Evolutionary conservation across 2,329 filamentous ascomycete species (phyloP).

Genomic region (Dactylellina parvicollis): DNA sequence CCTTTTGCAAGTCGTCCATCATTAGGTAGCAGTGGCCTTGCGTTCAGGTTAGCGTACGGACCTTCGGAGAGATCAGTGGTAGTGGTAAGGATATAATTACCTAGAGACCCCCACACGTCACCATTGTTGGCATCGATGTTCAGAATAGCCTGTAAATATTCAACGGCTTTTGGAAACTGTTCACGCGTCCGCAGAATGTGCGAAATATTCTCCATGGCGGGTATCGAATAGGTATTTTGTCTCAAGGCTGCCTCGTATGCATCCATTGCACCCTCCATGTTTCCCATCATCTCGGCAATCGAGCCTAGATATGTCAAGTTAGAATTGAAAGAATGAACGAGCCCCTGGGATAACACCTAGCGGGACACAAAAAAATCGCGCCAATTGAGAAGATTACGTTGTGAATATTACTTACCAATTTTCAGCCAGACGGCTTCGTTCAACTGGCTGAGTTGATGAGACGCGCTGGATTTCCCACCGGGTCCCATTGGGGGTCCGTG

Average conservation of each 20-base stretch:
- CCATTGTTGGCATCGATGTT: constrained; percentile 90
- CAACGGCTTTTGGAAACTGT: constrained; percentile 91
- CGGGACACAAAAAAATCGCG: constrained; percentile 8
- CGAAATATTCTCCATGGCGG: constrained; percentile 93
- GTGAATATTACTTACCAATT: constrained; percentile 73
- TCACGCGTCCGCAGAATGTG: constrained; percentile 90
- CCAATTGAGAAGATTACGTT: constrained; percentile 34
- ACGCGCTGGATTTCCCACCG: constrained; percentile 69
- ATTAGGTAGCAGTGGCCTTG: constrained; percentile 96
- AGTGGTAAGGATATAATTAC: constrained; percentile 66
- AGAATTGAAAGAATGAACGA: constrained; percentile 9
- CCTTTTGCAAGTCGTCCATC: constrained; percentile 98
- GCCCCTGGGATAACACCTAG: constrained; percentile 2
- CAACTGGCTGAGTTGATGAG: constrained; percentile 78
- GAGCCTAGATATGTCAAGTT: constrained; percentile 69
- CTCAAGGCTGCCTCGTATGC: constrained; percentile 90
- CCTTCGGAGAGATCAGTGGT: constrained; percentile 38
- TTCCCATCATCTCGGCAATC: constrained; percentile 85
- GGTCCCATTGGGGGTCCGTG: constrained; percentile 66
- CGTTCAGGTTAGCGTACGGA: constrained; percentile 13
- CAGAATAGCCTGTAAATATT: constrained; percentile 88
- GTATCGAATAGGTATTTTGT: constrained; percentile 87
- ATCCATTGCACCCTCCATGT: constrained; percentile 85
- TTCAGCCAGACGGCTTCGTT: constrained; percentile 93
- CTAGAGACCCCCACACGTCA: constrained; percentile 94